Conservation (phyloP, 345 rosid species). For the Barbarea vulgaris region DNA sequence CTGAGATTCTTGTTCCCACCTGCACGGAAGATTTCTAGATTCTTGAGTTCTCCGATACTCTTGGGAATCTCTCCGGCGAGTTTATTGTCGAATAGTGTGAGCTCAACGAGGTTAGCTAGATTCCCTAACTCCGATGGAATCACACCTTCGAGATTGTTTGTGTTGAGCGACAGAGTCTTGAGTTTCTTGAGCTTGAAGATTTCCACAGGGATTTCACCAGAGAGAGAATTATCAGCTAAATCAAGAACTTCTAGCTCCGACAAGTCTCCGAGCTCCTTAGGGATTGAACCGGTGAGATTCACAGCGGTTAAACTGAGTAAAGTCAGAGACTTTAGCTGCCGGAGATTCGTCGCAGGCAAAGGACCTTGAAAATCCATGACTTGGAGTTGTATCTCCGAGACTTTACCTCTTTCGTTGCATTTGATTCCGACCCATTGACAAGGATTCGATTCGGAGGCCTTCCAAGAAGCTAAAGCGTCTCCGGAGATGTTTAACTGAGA, state of each 20-base stretch:
- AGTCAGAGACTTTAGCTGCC: conserved; percentile 56
- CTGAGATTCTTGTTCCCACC: conserved; percentile 90
- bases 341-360: conserved; percentile 63
- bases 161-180: conserved; percentile 58
- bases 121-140: conserved; percentile 75
- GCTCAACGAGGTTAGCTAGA: conserved; percentile 54
- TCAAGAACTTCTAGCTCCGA: conserved; percentile 56
- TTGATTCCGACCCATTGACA: conserved; percentile 81
- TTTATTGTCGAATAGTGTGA: conserved; percentile 80
- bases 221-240: conserved; percentile 71
- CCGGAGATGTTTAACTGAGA: conserved; percentile 57
- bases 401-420: conserved; percentile 65
- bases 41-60: conserved; percentile 65
- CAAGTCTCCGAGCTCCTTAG: conserved; percentile 68
- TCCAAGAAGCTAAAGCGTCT: conserved; percentile 62
- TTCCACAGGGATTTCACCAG: conserved; percentile 75
- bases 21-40: conserved; percentile 62
- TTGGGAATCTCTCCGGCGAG: conserved; percentile 71
- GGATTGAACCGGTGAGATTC: conserved; percentile 77
- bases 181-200: conserved; percentile 66
- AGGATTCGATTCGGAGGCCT: conserved; percentile 49
- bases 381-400: conserved; percentile 60
- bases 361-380: conserved; percentile 67
- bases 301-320: conserved; percentile 62
- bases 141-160: conserved; percentile 76